These are phyloP conservation scores for Colletotrichum euphorbiae DNA, from an alignment of 2,329 filamentous ascomycete species.

Conservation along the genomic window DNA sequence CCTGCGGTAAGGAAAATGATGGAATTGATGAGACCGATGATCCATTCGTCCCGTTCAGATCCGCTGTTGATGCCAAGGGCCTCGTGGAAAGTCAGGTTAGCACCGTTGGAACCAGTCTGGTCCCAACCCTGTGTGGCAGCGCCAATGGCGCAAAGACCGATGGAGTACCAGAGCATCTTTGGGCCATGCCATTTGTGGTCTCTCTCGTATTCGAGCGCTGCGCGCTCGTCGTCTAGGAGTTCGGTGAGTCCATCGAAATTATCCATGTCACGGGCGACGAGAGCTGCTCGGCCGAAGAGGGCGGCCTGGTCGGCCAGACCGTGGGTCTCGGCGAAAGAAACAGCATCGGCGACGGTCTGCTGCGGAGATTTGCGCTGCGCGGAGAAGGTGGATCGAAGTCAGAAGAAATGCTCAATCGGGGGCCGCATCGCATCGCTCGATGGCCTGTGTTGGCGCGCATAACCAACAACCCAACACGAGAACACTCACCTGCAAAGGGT, in stretches of 20 bases:
- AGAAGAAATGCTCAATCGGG: neutral
- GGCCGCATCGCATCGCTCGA: no score
- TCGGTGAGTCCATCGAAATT: slow-evolving; percentile 45
- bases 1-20: slow-evolving; percentile 43
- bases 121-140: slow-evolving; percentile 72
- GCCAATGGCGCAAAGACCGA: slow-evolving; percentile 64
- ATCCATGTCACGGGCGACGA: slow-evolving; percentile 49
- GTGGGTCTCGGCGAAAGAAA: slow-evolving; percentile 61
- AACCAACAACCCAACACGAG: no score
- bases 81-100: slow-evolving; percentile 70
- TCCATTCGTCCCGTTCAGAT: slow-evolving; percentile 58
- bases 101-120: slow-evolving; percentile 72
- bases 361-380: slow-evolving; percentile 44
- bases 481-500: slow-evolving; percentile 47
- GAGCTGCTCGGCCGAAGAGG: slow-evolving; percentile 53
- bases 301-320: slow-evolving; percentile 61
- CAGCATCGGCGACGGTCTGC: slow-evolving; percentile 53
- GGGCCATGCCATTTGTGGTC: slow-evolving; percentile 70
- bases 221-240: slow-evolving; percentile 51
- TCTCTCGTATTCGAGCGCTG: slow-evolving; percentile 52
- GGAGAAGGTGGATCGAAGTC: neutral
- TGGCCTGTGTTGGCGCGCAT: no score
- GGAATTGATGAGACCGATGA: slow-evolving; percentile 70
- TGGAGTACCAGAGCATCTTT: slow-evolving; percentile 55
- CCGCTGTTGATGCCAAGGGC: slow-evolving; percentile 52